Evolutionary conservation across 441 rosid species (phyloP).

Genomic region (Manihot esculenta): DNA sequence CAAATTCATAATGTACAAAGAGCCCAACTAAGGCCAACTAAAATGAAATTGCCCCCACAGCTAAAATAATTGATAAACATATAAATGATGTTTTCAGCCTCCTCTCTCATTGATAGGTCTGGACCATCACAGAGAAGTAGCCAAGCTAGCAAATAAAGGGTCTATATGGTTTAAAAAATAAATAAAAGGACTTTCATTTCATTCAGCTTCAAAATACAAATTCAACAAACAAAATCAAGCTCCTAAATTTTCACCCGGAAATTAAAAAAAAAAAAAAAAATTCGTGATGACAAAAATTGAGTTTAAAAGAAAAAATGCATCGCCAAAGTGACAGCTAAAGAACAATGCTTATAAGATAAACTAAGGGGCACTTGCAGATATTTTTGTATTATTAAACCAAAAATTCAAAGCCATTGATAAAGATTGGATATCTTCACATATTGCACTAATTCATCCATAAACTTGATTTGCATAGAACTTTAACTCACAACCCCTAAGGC

Average conservation of each 20-base stretch:
- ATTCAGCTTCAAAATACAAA: slow-evolving; percentile 1
- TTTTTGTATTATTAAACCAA: slow-evolving; percentile 9
- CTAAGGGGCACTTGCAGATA: no score
- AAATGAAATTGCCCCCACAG: neutral
- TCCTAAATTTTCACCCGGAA: neutral
- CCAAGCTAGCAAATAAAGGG: neutral
- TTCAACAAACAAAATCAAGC: neutral
- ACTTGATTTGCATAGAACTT: neutral
- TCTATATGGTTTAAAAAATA: neutral
- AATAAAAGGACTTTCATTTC: no score
- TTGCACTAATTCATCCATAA: slow-evolving; percentile 2
- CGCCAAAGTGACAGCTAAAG: neutral
- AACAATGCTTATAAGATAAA: neutral
- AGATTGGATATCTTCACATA: neutral
- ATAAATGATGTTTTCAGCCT: neutral
- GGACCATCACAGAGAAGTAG: neutral
- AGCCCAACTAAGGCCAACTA: neutral
- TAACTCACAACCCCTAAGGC: neutral
- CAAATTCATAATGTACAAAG: neutral
- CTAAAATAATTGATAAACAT: neutral
- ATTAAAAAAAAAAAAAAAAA: neutral
- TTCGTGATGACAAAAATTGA: neutral
- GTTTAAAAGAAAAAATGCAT: neutral
- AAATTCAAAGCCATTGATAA: neutral
- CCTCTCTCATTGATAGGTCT: neutral